Percentiles rank a stretch among this genome's conserved stretches.
Evolutionary conservation across 1,284 basidiomycete genomes (phyloP).

Genomic region (Trichosporon faecale): DNA sequence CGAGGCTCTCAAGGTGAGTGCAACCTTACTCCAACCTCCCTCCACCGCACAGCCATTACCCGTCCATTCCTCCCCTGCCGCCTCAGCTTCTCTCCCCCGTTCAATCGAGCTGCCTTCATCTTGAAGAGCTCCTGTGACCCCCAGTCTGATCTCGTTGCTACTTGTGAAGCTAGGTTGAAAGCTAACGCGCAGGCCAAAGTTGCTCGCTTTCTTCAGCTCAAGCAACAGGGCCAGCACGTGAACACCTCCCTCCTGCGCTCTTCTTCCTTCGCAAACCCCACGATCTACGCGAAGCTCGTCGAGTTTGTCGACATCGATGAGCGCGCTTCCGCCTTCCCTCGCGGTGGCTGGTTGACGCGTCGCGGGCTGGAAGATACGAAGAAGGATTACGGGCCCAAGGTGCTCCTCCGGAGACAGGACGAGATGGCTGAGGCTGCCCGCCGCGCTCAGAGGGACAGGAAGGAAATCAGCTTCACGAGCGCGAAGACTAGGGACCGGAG

Average conservation of each 20-base stretch:
- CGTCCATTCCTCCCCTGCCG: too few species aligned
- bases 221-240: slow-evolving; percentile 74
- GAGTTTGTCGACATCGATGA: slow-evolving; percentile 88
- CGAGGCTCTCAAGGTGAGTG: slow-evolving; percentile 62
- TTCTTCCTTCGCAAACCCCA: slow-evolving; percentile 88
- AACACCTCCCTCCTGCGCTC: slow-evolving; percentile 88
- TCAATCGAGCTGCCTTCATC: too few species aligned
- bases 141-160: too few species aligned
- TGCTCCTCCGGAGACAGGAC: slow-evolving; percentile 57
- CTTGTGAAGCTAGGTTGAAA: not conserved
- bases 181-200: slow-evolving; percentile 64
- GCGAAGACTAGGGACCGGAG: slow-evolving; percentile 24
- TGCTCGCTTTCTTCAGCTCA: slow-evolving; percentile 68
- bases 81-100: too few species aligned
- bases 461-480: slow-evolving; percentile 60
- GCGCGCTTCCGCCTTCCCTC: slow-evolving; percentile 72
- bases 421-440: slow-evolving; percentile 60
- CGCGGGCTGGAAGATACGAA: slow-evolving; percentile 30
- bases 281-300: slow-evolving; percentile 84
- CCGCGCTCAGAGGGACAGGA: slow-evolving; percentile 57
- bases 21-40: too few species aligned
- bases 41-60: too few species aligned
- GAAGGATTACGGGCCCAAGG: slow-evolving; percentile 32
- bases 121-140: too few species aligned
- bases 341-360: slow-evolving; percentile 42